Evolutionary conservation across 768 basidiomycete species (phyloP), one percentile per base, ranked within the genome.

Genomic region (Mycena alexandri): DNA sequence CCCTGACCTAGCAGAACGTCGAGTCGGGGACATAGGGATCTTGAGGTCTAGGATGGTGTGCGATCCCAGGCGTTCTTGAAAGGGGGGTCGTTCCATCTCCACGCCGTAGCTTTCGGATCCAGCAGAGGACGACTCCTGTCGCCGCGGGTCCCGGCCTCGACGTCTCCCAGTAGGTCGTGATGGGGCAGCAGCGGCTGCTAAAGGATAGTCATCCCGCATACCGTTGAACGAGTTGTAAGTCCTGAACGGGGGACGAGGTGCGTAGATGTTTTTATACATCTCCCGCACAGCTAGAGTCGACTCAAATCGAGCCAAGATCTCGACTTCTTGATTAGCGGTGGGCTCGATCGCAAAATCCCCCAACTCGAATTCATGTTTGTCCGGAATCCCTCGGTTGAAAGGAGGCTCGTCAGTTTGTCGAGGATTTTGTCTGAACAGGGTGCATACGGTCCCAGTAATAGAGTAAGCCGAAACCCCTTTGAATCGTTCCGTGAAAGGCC

Each of bases 351-450:
- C 43, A 24, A 57, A 57, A 42, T 25, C 29, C 6, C 5, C 2
- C 1, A 57, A 14, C 16, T 43, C 42, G 11, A 17, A 13, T 2
- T 4, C 16, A 33, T 44, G 56, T 6, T 29, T 8, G 7, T 22
- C 11, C 2, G 22, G 42, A 12, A 17, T 17, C 9, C 2, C 42
- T 10, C 43, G 6, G 3, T 25, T 13, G 24, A 46, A 25, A 5
- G 42, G 24, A 1, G 56, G 42, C n/a, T 57, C 56, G n/a, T 57
- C 56, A 9, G 25, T 42, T 2, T 8, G 1, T 3, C 29, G 3
- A 10, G 56, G 56, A 19, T 57, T 46, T n/a, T 57, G 56, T 14
- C 56, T 41, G 56, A 44, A 57, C 16, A 44, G 43, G 1, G 43
- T 42, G 55, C 42, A 57, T 11, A 38, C 36, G 2, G 3, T 24